Base-by-base conservation (phyloP, 805 yeast species). In the Wickerhamiella parazyma region DNA sequence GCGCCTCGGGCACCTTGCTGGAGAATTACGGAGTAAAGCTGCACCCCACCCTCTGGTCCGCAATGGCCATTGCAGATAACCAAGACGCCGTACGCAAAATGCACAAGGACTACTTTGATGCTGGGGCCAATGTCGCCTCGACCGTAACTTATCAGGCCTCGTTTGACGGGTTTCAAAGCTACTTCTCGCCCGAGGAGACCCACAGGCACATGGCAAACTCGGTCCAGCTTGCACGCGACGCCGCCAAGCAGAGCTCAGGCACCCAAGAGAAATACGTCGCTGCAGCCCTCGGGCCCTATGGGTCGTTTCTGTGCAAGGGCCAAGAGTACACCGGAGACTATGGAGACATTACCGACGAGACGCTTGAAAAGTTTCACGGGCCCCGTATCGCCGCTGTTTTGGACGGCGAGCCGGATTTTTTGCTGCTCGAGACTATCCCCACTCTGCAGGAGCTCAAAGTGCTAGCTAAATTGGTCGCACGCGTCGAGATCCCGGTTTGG, bases 281-380 rank as follows among this genome's bases (percentile, higher is more conserved):
- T 1, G 93, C 82, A 0, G 73, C 82, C 6, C 60, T 81, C 29
- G 94, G 94, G 0, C 84, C 94, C 0, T 83, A 73, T 56, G 93
- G 87, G 1, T 81, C 87, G 0, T 75, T 62, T 50, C 55, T 79
- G 29, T 74, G 79, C 22, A 68, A 74, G 49, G 85, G 86, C 0
- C 68, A 79, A 0, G 94, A 83, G 53, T 83, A 78, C 52, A 73
- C 78, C 3, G 93, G 93, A 1, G 67, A 75, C 41, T 81, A 80
- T 56, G 68, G 66, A 9, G 64, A 57, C 20, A 63, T 58, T 6
- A 55, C 61, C 2, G 55, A 57, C 8, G 62, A 60, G 12, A 64
- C 64, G 36, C 52, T 81, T 43, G 56, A 53, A 6, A 59, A 61
- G 16, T 80, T 78, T 61, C 84, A 80, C 55, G 40, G 50, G 4